Base-by-base conservation (phyloP, 2,329 filamentous ascomycete species). In the Clarireedia monteithiana region DNA sequence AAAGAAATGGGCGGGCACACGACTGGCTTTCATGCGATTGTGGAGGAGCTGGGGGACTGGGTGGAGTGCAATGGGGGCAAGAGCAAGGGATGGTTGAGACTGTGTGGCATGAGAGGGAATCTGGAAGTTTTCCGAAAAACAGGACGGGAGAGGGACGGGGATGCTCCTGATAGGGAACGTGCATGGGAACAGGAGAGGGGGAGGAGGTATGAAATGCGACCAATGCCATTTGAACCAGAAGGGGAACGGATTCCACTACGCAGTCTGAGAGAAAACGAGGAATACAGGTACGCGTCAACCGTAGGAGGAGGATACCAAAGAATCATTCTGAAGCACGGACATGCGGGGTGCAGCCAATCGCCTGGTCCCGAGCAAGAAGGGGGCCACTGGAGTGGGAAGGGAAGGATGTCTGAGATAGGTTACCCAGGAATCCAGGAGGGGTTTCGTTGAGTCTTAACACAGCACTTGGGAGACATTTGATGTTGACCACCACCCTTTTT, bases 31-130 rank as follows among this genome's bases (percentile, higher is more conserved):
- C 72, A 74, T 27, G 72, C 72, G 47, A 85, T 86, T 59, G 82
- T 82, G 27, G 71, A 70, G 26, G 69, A 80, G n/a, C 82, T 86
- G 54, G 82, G 85, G 60, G 68, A 72, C 27, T 86, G 83, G 82
- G 79, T 80, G 20, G 67, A 82, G 4, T 6, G 44, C 9, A 15
- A 14, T 1, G 72, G 73, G 12, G 77, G 77, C 10, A 48, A 48
- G 3, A 66, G 82, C 0, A 72, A 72, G 14, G 77, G 77, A 10
- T 75, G 75, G 34, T 68, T 85, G 42, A 75, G 77, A 46, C 71
- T 85, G 27, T 74, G 76, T 59, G 78, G 83, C 58, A 81, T 84
- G 73, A 81, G 84, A 63, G 83, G 82, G 2, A 80, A 85, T 59
- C 70, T 85, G 34, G 76, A 80, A 56, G 69, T 77, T 57, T 84